Base-by-base conservation (phyloP, 768 basidiomycete species). In the Tephrocybe sp. region DNA sequence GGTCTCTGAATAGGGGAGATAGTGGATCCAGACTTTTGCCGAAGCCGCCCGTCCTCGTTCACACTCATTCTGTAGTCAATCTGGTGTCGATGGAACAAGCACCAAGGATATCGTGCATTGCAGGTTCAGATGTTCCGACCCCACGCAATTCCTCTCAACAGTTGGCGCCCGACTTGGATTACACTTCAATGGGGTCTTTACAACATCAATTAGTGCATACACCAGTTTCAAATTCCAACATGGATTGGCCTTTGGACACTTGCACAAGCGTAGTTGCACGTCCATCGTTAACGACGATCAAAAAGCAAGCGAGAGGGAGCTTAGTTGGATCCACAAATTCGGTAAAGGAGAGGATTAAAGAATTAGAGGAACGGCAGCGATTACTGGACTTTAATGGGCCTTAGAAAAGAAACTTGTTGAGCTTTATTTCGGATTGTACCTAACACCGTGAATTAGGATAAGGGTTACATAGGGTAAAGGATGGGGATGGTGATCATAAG, bases 301-400 rank as follows among this genome's bases (percentile, higher is more conserved):
- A 21, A 17, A 20, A 41, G 8, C 39, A 24, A 10, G 25, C 28
- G 9, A 32, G 23, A 15, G 25, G 49, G 23, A 42, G 30, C 25
- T 32, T n/a, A 24, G 34, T 33, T 10, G 54, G 45, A 33, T 58
- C 53, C 5, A 33, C 62, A n/a, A 62, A 58, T 44, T 70, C 71
- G 4, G 73, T 77, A 21, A 74, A 73, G 52, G 71, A 72, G 38
- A 72, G 68, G 55, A 73, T 77, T 36, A 64, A 65, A 37, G 70
- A 73, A 50, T 52, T 76, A 30, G 75, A 73, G 55, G 63, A 70
- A 51, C 66, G 68, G 17, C 47, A 51, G 24, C 36, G 40, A 14
- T 15, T 38, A 25, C 15, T 41, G 28, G 42, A 50, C 20, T 26
- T 50, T n/a, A 49, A 42, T n/a, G 45, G 33, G 39, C 34, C 23